Conservation (phyloP, 192 early-diverging fungal genomes). For the Linnemannia zychae region DNA sequence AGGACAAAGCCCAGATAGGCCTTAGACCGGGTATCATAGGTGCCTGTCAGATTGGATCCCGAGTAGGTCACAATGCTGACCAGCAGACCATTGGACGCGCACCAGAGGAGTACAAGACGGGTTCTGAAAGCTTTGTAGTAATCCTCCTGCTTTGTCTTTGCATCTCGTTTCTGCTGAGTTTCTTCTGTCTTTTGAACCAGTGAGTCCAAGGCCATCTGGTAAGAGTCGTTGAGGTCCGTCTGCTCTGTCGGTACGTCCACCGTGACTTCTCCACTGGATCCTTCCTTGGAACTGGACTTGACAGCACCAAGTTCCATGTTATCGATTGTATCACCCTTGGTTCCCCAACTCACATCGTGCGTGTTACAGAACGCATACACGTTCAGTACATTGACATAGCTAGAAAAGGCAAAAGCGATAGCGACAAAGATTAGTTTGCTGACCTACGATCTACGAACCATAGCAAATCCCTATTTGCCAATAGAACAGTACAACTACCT, state of each 20-base stretch:
- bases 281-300: slow-evolving; percentile 78
- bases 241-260: slow-evolving; percentile 84
- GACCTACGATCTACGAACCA: neutral
- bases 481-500: slow-evolving; percentile 16
- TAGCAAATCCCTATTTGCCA: slow-evolving; percentile 2
- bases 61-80: slow-evolving; percentile 76
- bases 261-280: slow-evolving; percentile 77
- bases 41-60: slow-evolving; percentile 37
- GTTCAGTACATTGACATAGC: slow-evolving; percentile 86
- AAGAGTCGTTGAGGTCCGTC: slow-evolving; percentile 85
- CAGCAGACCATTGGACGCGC: slow-evolving; percentile 80
- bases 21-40: slow-evolving; percentile 54
- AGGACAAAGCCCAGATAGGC: slow-evolving; percentile 78
- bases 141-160: slow-evolving; percentile 82
- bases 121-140: slow-evolving; percentile 90
- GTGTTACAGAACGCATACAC: slow-evolving; percentile 77
- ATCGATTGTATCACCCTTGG: slow-evolving; percentile 87
- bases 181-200: slow-evolving; percentile 64
- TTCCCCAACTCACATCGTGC: slow-evolving; percentile 85
- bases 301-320: slow-evolving; percentile 83
- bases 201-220: slow-evolving; percentile 77
- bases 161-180: slow-evolving; percentile 69
- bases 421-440: neutral
- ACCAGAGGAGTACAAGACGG: slow-evolving; percentile 80
- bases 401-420: slow-evolving; percentile 58